Base-by-base conservation (phyloP, 495 filamentous ascomycete species). In the Aspergillus sclerotiicarbonarius region DNA sequence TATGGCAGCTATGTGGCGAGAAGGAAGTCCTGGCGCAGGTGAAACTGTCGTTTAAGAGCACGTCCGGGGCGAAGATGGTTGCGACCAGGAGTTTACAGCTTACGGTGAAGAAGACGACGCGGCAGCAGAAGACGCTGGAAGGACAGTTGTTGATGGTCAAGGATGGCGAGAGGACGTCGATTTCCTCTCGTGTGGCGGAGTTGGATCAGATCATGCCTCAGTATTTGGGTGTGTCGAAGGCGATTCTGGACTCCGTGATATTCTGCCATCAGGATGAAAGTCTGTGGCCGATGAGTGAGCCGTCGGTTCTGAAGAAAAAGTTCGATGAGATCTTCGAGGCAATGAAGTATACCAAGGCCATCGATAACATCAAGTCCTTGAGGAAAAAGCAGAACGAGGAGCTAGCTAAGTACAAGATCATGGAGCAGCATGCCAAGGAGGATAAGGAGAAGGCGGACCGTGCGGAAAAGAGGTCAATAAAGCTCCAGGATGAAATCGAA, bases 211-310 rank as follows among this genome's bases (percentile, higher is more conserved):
- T 92, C 49, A 85, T 98, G 73, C 90, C 94, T 1, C 83, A 90
- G 59, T 89, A 92, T 61, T 80, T 98, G 6, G 94, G 95, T 32
- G 94, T 97, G 8, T 94, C 92, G 4, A 86, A 87, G 56, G 91
- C 94, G 8, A 83, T 98, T 13, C 81, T 98, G 32, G 92, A 98
- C 46, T 87, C 84, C 47, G 94, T 98, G 66, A 97, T 98, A 62
- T 98, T 98, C 73, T 98, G 94, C 68, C 94, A 98, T 69, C 94
- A 98, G 64, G 94, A 98, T 61, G 94, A 98, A 58, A 96, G 93
- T 54, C 70, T 98, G 46, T 98, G 94, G 94, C 94, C 94, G 12
- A 91, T 98, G 89, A 96, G 92, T 64, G 91, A 95, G 65, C 91
- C 93, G 0, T 70, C 77, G 0, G 82, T 82, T 4, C 76, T 98